Percentiles rank a stretch among this genome's conserved stretches.
Conservation (phyloP, 495 filamentous ascomycete species). For the Tuber aestivum region DNA sequence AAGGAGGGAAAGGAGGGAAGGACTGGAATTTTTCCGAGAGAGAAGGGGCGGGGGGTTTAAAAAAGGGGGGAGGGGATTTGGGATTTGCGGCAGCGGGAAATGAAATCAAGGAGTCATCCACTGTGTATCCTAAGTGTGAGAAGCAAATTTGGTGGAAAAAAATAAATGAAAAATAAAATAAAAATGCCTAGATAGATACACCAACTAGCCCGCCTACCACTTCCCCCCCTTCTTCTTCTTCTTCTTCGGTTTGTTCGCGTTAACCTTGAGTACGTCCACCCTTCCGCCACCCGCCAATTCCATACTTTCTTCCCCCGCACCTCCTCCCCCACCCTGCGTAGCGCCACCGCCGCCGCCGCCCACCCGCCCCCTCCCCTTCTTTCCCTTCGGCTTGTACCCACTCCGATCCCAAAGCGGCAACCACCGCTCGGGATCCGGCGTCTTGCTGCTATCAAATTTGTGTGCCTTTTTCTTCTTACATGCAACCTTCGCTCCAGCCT, state of each 20-base stretch:
- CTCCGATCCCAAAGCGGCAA: slow-evolving; percentile 81
- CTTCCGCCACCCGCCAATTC: slow-evolving; percentile 58
- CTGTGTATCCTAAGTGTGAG: too few species aligned
- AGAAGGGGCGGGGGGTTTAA: too few species aligned
- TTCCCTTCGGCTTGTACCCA: slow-evolving; percentile 80
- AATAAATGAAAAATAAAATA: neutral
- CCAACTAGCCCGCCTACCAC: slow-evolving; percentile 42
- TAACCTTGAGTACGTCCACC: slow-evolving; percentile 55
- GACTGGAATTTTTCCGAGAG: too few species aligned
- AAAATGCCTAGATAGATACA: neutral
- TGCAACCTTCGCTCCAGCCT: slow-evolving; percentile 50
- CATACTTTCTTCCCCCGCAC: slow-evolving; percentile 68
- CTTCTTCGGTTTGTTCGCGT: slow-evolving; percentile 53
- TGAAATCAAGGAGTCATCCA: too few species aligned
- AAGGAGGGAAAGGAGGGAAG: too few species aligned
- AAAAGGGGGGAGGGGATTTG: neutral
- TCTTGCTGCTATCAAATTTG: slow-evolving; percentile 67
- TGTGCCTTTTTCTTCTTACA: slow-evolving; percentile 63
- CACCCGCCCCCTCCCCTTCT: slow-evolving; percentile 87
- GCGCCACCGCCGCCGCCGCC: slow-evolving; percentile 55
- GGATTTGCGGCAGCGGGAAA: too few species aligned
- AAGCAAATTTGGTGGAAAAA: neutral
- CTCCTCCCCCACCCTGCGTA: slow-evolving; percentile 85
- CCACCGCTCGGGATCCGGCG: slow-evolving; percentile 85
- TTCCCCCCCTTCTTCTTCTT: slow-evolving; percentile 75